Evolutionary conservation across 2,329 filamentous ascomycete species (phyloP).

Genomic region (Pseudogymnoascus sp.): DNA sequence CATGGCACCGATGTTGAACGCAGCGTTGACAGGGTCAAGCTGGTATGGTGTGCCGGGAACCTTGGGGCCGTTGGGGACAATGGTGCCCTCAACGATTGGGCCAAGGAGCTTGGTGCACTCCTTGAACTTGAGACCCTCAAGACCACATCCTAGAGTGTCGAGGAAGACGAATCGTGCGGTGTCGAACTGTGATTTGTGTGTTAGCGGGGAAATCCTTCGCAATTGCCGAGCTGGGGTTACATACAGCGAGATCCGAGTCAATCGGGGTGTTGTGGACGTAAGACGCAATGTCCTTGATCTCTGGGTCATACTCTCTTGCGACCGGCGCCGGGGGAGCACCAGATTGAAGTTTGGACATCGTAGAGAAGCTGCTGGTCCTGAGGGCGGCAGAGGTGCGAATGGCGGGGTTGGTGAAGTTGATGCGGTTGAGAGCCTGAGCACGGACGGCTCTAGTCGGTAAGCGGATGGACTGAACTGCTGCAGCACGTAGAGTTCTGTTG

Average conservation of each 20-base stretch:
- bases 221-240: conserved; percentile 26
- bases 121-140: conserved; percentile 91
- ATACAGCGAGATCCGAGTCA: conserved; percentile 84
- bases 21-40: conserved; percentile 88
- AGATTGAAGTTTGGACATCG: conserved; percentile 29
- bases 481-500: conserved; percentile 8
- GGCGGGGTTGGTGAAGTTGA: conserved; percentile 1
- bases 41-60: conserved; percentile 89
- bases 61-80: conserved; percentile 84
- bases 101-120: conserved; percentile 94
- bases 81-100: conserved; percentile 80
- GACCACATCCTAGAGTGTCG: conserved; percentile 91
- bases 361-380: conserved; percentile 23
- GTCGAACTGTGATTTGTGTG: conserved; percentile 58
- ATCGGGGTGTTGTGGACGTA: conserved; percentile 92
- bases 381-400: not conserved
- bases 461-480: conserved; percentile 1
- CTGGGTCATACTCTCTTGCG: conserved; percentile 68
- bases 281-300: conserved; percentile 89
- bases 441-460: not conserved
- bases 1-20: conserved; percentile 98
- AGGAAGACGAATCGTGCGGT: conserved; percentile 95
- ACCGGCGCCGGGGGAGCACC: conserved; percentile 42
- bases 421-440: conserved; percentile 1
- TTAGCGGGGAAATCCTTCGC: conserved; percentile 14